Evolutionary conservation across 805 yeast genomes (phyloP).

Genomic region (Kurtzmaniella fragi): DNA sequence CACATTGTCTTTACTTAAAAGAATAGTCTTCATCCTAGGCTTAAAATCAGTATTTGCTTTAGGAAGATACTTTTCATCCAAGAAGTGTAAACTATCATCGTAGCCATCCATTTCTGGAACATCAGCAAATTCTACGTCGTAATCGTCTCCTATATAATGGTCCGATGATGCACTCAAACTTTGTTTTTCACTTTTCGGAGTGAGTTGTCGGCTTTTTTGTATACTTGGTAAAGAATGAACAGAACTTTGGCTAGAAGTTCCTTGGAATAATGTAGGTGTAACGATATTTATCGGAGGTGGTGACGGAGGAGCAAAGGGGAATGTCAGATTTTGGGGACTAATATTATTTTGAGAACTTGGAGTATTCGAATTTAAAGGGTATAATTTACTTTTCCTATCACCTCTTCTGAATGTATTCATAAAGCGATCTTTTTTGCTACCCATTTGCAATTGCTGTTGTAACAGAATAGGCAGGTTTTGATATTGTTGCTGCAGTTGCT

Average conservation of each 20-base stretch:
- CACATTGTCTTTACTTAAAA: conserved; percentile 62
- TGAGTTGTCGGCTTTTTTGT: neutral
- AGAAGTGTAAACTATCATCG: conserved; percentile 34
- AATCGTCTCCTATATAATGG: too few relatives aligned
- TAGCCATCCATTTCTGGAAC: conserved; percentile 16
- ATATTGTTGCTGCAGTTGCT: neutral
- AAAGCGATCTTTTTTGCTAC: conserved; percentile 24
- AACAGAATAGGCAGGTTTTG: neutral
- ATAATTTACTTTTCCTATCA: conserved; percentile 9
- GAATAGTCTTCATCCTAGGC: conserved; percentile 26
- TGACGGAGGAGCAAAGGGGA: neutral
- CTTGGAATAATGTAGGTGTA: neutral
- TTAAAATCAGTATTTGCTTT: conserved; percentile 5
- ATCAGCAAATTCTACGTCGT: neutral
- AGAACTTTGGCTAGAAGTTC: neutral
- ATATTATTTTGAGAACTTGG: neutral
- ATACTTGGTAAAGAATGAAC: neutral
- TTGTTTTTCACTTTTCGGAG: too few relatives aligned
- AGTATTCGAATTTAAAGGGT: too few relatives aligned
- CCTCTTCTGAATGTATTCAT: conserved; percentile 38
- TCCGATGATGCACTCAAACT: too few relatives aligned
- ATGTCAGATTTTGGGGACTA: conserved; percentile 1
- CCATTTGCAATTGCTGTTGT: conserved; percentile 7
- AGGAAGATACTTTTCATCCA: conserved; percentile 25
- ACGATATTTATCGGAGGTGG: neutral